A percentile compares a stretch with the other conserved stretches of the same genome.
phyloP scores from a whole-genome alignment of 345 rosid species.

The Gossypium stocksii region DNA sequence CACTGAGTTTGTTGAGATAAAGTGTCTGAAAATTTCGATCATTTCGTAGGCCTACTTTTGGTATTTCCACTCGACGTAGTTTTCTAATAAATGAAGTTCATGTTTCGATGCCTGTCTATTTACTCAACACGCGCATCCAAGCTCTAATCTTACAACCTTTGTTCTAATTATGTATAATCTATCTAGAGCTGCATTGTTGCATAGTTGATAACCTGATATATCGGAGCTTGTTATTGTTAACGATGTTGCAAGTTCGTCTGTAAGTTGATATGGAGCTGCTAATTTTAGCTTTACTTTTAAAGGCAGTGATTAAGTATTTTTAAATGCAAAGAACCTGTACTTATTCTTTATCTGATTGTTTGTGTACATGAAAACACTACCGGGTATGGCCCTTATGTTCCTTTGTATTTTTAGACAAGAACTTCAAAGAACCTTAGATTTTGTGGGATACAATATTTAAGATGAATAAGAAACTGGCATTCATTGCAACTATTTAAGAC shows the following conservation, averaged over 20 bases:
- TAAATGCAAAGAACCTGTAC: background rate
- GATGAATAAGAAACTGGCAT: background rate
- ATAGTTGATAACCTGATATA: background rate
- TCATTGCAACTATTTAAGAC: background rate
- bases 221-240: background rate
- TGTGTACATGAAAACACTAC: background rate
- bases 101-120: background rate
- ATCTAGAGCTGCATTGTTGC: background rate
- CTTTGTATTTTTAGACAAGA: background rate
- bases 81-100: background rate
- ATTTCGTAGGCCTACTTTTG: background rate
- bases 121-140: background rate
- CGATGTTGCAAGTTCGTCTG: background rate
- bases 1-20: constrained; percentile 25
- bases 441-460: background rate
- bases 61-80: background rate
- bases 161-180: background rate
- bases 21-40: background rate
- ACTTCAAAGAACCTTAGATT: background rate
- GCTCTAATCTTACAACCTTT: background rate
- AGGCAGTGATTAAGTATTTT: background rate
- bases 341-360: background rate
- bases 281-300: background rate
- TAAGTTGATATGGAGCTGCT: background rate
- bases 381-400: too few relatives aligned